These are phyloP conservation scores for Mortierella sp. DNA, from an alignment of 371 early-diverging fungal species.

Conservation along the genomic window DNA sequence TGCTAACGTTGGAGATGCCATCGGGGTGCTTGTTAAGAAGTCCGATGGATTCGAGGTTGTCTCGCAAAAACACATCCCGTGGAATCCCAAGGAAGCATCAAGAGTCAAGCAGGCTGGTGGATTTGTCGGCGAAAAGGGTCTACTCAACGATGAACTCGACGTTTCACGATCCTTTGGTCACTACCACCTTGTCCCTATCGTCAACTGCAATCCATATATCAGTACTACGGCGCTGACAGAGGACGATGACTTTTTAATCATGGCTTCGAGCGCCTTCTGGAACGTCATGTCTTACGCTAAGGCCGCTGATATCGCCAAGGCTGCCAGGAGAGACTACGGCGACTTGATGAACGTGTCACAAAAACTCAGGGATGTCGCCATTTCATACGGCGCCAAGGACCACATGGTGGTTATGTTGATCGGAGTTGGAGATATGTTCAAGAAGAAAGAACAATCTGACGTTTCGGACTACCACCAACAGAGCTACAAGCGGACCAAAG, in stretches of 20 bases:
- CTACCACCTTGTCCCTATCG: slow-evolving; percentile 83
- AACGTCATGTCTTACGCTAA: slow-evolving; percentile 83
- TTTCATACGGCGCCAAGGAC: slow-evolving; percentile 84
- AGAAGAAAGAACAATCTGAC: slow-evolving; percentile 24
- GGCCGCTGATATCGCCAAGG: slow-evolving; percentile 87
- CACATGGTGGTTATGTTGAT: slow-evolving; percentile 89
- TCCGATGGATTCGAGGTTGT: slow-evolving; percentile 79
- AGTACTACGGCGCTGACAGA: slow-evolving; percentile 76
- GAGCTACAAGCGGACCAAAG: slow-evolving; percentile 39
- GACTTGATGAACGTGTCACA: slow-evolving; percentile 86
- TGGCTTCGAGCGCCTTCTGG: slow-evolving; percentile 89
- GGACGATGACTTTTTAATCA: slow-evolving; percentile 91
- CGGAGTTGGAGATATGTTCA: slow-evolving; percentile 81
- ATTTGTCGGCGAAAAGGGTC: slow-evolving; percentile 78
- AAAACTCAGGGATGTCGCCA: slow-evolving; percentile 88
- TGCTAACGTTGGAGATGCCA: slow-evolving; percentile 91
- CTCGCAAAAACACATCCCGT: slow-evolving; percentile 80
- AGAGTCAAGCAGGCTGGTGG: slow-evolving; percentile 88
- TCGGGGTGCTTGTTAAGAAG: slow-evolving; percentile 85
- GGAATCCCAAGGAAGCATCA: slow-evolving; percentile 76
- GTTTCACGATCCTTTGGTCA: slow-evolving; percentile 90
- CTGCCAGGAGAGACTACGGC: slow-evolving; percentile 69
- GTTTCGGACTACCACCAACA: slow-evolving; percentile 20
- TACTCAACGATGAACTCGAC: slow-evolving; percentile 81
- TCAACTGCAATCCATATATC: slow-evolving; percentile 89